A percentile compares a stretch with the other conserved stretches of the same genome.
These are phyloP conservation scores for Mycena haematopus DNA, from an alignment of 768 basidiomycete species.

Conservation along the genomic window DNA sequence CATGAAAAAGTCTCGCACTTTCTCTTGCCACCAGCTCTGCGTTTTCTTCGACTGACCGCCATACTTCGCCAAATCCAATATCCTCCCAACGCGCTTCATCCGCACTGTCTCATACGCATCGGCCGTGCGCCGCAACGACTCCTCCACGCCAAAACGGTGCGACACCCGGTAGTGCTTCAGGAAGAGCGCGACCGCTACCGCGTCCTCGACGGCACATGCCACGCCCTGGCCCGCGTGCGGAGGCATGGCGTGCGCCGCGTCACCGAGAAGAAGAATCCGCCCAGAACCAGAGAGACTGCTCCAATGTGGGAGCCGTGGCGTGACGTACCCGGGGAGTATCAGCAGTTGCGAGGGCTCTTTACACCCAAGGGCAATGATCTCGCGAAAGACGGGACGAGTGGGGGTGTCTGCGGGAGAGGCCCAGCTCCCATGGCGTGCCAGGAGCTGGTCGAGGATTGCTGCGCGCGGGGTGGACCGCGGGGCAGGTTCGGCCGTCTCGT, in stretches of 20 bases:
- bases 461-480: conserved; percentile 33
- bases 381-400: conserved; percentile 31
- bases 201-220: conserved; percentile 49
- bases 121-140: conserved; percentile 33
- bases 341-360: conserved; percentile 31
- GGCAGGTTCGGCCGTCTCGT: conserved; percentile 39
- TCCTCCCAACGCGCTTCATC: conserved; percentile 39
- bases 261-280: conserved; percentile 47
- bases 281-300: conserved; percentile 39
- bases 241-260: conserved; percentile 53
- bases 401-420: conserved; percentile 42
- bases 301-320: conserved; percentile 44
- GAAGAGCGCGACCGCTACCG: conserved; percentile 42
- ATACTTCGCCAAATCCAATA: conserved; percentile 42
- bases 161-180: conserved; percentile 40
- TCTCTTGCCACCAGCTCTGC: conserved; percentile 38
- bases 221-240: conserved; percentile 51
- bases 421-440: conserved; percentile 41
- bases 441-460: conserved; percentile 38
- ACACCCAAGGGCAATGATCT: conserved; percentile 40
- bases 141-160: conserved; percentile 24
- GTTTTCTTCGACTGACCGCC: conserved; percentile 41
- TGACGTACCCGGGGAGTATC: conserved; percentile 45
- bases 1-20: conserved; percentile 41
- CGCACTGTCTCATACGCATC: conserved; percentile 43